Evolutionary conservation across 2,329 filamentous ascomycete genomes (phyloP).

Genomic region (Sporothrix phasma): DNA sequence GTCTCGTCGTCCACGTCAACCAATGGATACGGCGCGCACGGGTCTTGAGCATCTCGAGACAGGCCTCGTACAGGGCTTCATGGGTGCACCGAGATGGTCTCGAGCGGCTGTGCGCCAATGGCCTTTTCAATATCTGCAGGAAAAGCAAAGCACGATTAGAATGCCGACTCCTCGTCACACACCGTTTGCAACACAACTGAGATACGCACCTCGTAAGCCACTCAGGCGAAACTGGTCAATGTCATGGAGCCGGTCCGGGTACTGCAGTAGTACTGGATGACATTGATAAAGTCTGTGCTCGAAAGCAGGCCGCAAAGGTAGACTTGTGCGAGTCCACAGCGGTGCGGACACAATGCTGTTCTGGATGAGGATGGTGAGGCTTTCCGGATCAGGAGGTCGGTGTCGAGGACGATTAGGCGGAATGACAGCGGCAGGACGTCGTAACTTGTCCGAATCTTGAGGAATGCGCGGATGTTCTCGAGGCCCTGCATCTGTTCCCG

Average conservation of each 20-base stretch:
- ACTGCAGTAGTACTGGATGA: slow-evolving; percentile 99
- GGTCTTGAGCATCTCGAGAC: slow-evolving; percentile 85
- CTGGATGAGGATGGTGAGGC: slow-evolving; percentile 85
- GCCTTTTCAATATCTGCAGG: slow-evolving; percentile 84
- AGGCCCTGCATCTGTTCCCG: slow-evolving; percentile 69
- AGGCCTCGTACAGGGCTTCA: slow-evolving; percentile 90
- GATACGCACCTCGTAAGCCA: slow-evolving; percentile 77
- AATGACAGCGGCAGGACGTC: slow-evolving; percentile 95
- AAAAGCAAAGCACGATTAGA: background rate
- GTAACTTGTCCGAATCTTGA: slow-evolving; percentile 93
- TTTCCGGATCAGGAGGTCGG: slow-evolving; percentile 90
- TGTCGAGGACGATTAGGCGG: slow-evolving; percentile 91
- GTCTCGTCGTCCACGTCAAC: slow-evolving; percentile 94
- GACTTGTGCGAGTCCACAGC: slow-evolving; percentile 88
- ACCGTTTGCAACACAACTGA: no score
- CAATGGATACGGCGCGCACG: slow-evolving; percentile 88
- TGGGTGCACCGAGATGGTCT: slow-evolving; percentile 91
- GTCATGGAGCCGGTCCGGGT: slow-evolving; percentile 77
- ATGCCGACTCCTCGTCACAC: background rate
- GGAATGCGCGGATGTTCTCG: slow-evolving; percentile 63
- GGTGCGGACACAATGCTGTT: slow-evolving; percentile 98
- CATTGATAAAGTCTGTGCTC: slow-evolving; percentile 94
- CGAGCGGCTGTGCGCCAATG: slow-evolving; percentile 80
- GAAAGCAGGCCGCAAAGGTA: slow-evolving; percentile 91
- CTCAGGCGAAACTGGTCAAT: slow-evolving; percentile 91